These are phyloP conservation scores for Aspergillus sergii DNA, from an alignment of 2,329 filamentous ascomycete species.

Conservation along the genomic window DNA sequence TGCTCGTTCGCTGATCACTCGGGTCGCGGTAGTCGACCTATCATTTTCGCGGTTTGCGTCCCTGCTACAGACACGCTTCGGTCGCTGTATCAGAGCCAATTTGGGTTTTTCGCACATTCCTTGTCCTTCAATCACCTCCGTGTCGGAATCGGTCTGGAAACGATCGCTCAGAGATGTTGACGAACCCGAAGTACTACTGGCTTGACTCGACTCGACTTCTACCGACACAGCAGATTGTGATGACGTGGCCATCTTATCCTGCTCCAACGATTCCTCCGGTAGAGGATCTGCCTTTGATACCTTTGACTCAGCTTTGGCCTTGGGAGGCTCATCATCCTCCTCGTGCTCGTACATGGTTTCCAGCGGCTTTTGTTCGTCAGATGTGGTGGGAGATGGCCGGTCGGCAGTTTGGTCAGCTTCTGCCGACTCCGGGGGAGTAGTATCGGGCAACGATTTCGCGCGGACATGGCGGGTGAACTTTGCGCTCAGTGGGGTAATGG, in stretches of 20 bases:
- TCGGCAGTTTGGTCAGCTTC: constrained; percentile 19
- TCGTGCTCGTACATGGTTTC: constrained; percentile 43
- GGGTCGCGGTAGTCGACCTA: constrained; percentile 23
- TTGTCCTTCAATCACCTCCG: constrained; percentile 36
- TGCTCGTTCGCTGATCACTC: constrained; percentile 24
- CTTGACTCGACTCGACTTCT: constrained; percentile 22
- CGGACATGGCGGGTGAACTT: constrained; percentile 39
- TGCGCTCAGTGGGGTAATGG: constrained; percentile 27
- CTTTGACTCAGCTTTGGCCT: not conserved
- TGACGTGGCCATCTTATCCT: constrained; percentile 22
- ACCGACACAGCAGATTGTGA: constrained; percentile 23
- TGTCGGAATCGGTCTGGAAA: constrained; percentile 16
- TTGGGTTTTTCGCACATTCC: constrained; percentile 34
- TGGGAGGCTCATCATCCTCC: constrained; percentile 31
- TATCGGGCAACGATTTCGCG: constrained; percentile 54
- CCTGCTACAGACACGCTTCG: constrained; percentile 32
- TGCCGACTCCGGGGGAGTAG: constrained; percentile 24
- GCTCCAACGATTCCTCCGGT: constrained; percentile 10
- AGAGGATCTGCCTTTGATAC: not conserved
- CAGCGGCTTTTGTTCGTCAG: constrained; percentile 32
- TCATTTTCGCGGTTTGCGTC: constrained; percentile 25
- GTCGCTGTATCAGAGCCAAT: constrained; percentile 31
- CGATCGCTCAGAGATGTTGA: constrained; percentile 25
- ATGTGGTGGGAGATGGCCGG: constrained; percentile 27
- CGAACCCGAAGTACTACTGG: constrained; percentile 24